Conservation (phyloP, 179 eudicot species). For the Corrigiola litoralis region DNA sequence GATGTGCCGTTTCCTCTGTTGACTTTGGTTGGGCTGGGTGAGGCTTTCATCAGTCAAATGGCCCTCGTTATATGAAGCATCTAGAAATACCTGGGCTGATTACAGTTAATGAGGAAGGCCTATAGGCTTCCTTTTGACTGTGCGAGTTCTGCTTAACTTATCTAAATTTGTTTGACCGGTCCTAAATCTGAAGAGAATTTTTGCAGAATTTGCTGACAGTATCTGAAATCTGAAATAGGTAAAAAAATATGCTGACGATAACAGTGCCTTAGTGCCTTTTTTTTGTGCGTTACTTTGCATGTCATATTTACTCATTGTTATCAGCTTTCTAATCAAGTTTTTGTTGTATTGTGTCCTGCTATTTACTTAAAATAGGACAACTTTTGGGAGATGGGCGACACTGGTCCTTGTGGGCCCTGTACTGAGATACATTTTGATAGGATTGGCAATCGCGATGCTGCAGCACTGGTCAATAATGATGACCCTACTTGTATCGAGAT, state of each 20-base stretch:
- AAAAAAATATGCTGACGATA: too few relatives aligned
- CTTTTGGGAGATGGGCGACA: constrained; percentile 99
- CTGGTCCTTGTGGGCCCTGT: constrained; percentile 99
- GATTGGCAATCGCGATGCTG: constrained; percentile 89
- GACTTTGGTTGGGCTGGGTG: background rate
- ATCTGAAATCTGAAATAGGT: too few relatives aligned
- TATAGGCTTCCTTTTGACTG: too few relatives aligned
- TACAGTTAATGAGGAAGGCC: background rate
- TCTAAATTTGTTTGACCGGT: too few relatives aligned
- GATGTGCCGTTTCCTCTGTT: too few relatives aligned
- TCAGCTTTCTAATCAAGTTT: background rate
- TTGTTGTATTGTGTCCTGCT: constrained; percentile 1
- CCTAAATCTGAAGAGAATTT: too few relatives aligned
- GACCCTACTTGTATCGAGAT: constrained; percentile 97
- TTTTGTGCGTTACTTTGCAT: background rate
- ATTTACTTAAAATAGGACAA: constrained; percentile 56
- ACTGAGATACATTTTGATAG: constrained; percentile 96
- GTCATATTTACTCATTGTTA: background rate
- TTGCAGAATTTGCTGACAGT: too few relatives aligned
- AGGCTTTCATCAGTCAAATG: background rate
- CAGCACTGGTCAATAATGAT: constrained; percentile 83
- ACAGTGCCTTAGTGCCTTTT: too few relatives aligned
- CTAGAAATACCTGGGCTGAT: background rate
- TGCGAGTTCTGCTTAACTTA: too few relatives aligned
- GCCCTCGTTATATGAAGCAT: background rate